These are phyloP conservation scores for Hypomontagnella submonticulosa DNA, from an alignment of 495 filamentous ascomycete species.

Conservation along the genomic window DNA sequence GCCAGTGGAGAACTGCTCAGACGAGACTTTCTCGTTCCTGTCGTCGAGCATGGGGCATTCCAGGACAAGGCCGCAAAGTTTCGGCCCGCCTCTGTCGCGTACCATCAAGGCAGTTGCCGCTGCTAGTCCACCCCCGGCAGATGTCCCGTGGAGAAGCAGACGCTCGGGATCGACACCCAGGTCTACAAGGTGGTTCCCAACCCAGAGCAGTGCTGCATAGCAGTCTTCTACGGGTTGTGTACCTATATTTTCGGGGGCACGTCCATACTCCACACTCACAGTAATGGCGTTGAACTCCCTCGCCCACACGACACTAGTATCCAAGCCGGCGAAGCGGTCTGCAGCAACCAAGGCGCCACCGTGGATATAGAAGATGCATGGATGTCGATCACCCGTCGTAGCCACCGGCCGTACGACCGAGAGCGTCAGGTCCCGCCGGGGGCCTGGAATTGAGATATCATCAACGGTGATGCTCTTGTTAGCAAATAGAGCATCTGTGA, in stretches of 20 bases:
- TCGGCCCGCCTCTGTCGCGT: constrained; percentile 49
- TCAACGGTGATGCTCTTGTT: constrained; percentile 47
- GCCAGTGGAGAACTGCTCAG: constrained; percentile 45
- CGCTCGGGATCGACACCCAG: constrained; percentile 49
- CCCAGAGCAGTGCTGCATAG: constrained; percentile 46
- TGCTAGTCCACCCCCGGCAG: constrained; percentile 52
- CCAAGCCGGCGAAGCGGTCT: constrained; percentile 48
- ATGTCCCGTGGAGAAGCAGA: constrained; percentile 50
- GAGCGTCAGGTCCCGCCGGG: constrained; percentile 39
- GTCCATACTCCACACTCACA: constrained; percentile 52
- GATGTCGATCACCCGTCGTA: constrained; percentile 29
- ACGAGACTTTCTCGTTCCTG: constrained; percentile 48
- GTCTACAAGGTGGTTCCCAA: constrained; percentile 39
- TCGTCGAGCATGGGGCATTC: constrained; percentile 53
- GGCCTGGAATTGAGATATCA: constrained; percentile 42
- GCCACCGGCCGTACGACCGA: constrained; percentile 44
- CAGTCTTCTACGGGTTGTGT: constrained; percentile 47
- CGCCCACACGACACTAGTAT: constrained; percentile 48
- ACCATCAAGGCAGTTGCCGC: constrained; percentile 48
- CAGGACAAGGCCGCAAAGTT: constrained; percentile 47
- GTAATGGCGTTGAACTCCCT: constrained; percentile 47
- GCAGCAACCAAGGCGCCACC: constrained; percentile 47
- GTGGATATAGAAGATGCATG: constrained; percentile 49
- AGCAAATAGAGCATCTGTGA: constrained; percentile 45
- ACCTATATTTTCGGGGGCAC: constrained; percentile 48